phyloP scores from a whole-genome alignment of 164 flowering plant genomes.

The Annona cherimola region DNA sequence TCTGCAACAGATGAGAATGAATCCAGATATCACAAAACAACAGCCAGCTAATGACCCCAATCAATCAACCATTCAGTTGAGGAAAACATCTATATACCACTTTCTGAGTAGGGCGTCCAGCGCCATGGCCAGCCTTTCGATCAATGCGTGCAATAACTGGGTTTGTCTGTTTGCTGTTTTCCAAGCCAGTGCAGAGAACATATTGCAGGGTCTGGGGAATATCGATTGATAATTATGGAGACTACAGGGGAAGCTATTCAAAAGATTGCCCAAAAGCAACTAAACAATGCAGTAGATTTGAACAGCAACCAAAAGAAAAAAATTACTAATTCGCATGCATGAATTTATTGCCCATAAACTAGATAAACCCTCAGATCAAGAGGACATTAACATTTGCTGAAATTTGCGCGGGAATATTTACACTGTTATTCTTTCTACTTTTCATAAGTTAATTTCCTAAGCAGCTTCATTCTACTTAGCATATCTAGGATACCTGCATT shows the following conservation, averaged over 20 bases:
- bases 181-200: slow-evolving; percentile 77
- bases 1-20: slow-evolving; percentile 32
- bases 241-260: not conserved
- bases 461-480: too few relatives aligned
- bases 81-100: slow-evolving; percentile 31
- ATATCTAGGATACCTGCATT: too few relatives aligned
- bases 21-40: not conserved
- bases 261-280: not conserved
- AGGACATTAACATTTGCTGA: too few relatives aligned
- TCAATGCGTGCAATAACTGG: slow-evolving; percentile 92
- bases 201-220: slow-evolving; percentile 74
- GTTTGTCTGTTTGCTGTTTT: slow-evolving; percentile 83
- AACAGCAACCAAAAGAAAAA: not conserved
- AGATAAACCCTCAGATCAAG: too few relatives aligned
- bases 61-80: not conserved
- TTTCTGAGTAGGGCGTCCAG: slow-evolving; percentile 92
- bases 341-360: not conserved
- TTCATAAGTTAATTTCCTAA: too few relatives aligned
- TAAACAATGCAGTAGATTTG: not conserved
- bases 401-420: too few relatives aligned
- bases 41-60: not conserved
- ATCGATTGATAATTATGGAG: not conserved
- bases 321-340: not conserved
- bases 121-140: slow-evolving; percentile 93
- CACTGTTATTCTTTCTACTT: too few relatives aligned